Evolutionary conservation across 129 eudicot species (phyloP).

Genomic region (Helianthus tuberosus): DNA sequence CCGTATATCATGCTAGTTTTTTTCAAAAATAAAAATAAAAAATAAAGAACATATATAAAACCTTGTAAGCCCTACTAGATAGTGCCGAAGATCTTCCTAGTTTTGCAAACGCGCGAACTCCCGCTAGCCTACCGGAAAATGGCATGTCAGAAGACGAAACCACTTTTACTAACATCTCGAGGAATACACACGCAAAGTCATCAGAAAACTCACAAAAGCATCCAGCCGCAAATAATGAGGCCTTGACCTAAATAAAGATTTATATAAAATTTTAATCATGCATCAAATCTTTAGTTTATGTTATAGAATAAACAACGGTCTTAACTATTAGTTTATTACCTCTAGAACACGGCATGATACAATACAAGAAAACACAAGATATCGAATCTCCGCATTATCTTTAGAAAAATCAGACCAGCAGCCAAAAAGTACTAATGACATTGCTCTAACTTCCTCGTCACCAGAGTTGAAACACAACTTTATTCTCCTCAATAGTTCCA

Average conservation of each 20-base stretch:
- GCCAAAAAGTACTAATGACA: conserved; percentile 71
- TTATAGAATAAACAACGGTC: neutral
- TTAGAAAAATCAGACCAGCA: conserved; percentile 76
- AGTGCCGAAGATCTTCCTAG: conserved; percentile 51
- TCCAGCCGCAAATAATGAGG: conserved; percentile 84
- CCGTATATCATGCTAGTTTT: conserved; percentile 13
- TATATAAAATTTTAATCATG: conserved; percentile 10
- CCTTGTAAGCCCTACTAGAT: conserved; percentile 74
- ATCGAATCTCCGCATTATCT: conserved; percentile 68
- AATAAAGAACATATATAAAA: conserved; percentile 25
- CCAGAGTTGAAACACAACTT: conserved; percentile 62
- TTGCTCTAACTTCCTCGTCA: conserved; percentile 60
- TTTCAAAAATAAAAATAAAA: neutral
- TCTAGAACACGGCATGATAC: conserved; percentile 54
- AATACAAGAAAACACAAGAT: conserved; percentile 62
- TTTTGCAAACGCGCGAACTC: conserved; percentile 60
- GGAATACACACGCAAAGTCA: conserved; percentile 71
- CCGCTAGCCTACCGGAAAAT: conserved; percentile 58
- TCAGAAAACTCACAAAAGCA: conserved; percentile 78
- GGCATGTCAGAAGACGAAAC: conserved; percentile 49
- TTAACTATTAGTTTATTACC: conserved; percentile 44
- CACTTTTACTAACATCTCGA: conserved; percentile 59
- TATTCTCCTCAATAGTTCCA: conserved; percentile 70
- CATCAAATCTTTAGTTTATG: neutral
- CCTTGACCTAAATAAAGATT: conserved; percentile 61